phyloP scores from a whole-genome alignment of 495 filamentous ascomycete species.

The Achaetomiella virescens region DNA sequence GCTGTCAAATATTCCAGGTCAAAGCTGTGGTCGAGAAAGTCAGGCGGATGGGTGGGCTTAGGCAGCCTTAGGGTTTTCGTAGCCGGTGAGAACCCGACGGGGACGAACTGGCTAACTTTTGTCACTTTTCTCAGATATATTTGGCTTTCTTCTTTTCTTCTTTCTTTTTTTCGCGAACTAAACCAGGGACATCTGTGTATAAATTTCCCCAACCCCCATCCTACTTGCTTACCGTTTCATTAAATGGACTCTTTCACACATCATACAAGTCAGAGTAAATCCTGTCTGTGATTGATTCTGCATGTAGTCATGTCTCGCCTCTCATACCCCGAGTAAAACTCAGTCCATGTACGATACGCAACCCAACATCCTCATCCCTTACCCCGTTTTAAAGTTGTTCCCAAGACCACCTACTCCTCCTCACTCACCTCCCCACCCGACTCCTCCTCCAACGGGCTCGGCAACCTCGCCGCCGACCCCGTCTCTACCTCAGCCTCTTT shows the following conservation, averaged over 20 bases:
- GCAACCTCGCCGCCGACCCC: not conserved
- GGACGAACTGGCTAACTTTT: not conserved
- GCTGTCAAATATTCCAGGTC: too few relatives aligned
- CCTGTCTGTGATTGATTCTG: too few relatives aligned
- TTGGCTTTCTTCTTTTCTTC: not conserved
- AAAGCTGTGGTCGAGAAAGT: not conserved
- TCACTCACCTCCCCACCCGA: not conserved
- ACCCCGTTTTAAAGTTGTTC: not conserved
- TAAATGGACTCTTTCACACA: too few relatives aligned
- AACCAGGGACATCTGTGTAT: too few relatives aligned
- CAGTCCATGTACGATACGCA: too few relatives aligned
- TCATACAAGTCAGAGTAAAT: too few relatives aligned
- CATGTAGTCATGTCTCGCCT: too few relatives aligned
- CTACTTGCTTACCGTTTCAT: too few relatives aligned
- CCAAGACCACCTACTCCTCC: not conserved
- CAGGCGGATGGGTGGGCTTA: too few relatives aligned
- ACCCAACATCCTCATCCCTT: not conserved
- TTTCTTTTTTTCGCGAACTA: not conserved
- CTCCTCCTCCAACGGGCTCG: not conserved
- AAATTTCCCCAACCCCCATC: too few relatives aligned
- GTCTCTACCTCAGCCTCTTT: not conserved
- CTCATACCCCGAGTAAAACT: too few relatives aligned
- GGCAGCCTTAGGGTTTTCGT: not conserved
- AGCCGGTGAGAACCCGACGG: not conserved
- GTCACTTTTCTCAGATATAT: not conserved